Base-by-base conservation (phyloP, 148 eudicot genomes). In the Nyssa sinensis region DNA sequence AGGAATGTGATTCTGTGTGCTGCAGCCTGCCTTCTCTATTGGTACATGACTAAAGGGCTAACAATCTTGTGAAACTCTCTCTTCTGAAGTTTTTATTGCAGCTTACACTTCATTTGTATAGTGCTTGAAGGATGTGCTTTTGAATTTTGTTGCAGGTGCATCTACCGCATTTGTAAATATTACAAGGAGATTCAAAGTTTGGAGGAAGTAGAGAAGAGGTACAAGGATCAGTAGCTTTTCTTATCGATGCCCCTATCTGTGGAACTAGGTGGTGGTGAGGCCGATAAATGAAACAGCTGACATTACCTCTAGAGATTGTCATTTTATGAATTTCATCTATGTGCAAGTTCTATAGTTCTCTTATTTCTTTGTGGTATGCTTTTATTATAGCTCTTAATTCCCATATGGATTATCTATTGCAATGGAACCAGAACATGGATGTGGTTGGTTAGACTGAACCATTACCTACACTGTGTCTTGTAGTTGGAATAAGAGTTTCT, bases 151-250 rank as follows among this genome's bases (percentile, higher is more conserved):
- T 81, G 67, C 76, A 95, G 98, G 98, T 90, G 90, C 82, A 81
- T 92, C 69, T 89, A 87, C 77, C 94, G 97, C 30, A 81, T 90
- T 37, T 92, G 94, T 84, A 90, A 89, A 82, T 92, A 85, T 58
- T 37, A 88, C 86, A 92, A 85, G 82, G 97, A 95, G 65, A 79
- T 95, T 34, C 84, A 90, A 59, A 86, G 84, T 76, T 76, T 92
- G 96, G 98, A 95, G 82, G 96, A 95, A 81, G 88, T 88, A 61
- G 98, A 95, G 77, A 92, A 95, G 97, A 85, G 97, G 80, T 82
- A 81, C 86, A 95, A 92, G 89, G 85, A 89, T 76, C 84, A 90
- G 81, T 95, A 95, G 78, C 11, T 53, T 73, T 59, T 44, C 60
- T 63, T 49, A 14, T 2, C 24, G 27, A 29, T 16, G 21, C 17